Base-by-base conservation (phyloP, 495 filamentous ascomycete genomes). In the Lasiosphaeris hirsuta region DNA sequence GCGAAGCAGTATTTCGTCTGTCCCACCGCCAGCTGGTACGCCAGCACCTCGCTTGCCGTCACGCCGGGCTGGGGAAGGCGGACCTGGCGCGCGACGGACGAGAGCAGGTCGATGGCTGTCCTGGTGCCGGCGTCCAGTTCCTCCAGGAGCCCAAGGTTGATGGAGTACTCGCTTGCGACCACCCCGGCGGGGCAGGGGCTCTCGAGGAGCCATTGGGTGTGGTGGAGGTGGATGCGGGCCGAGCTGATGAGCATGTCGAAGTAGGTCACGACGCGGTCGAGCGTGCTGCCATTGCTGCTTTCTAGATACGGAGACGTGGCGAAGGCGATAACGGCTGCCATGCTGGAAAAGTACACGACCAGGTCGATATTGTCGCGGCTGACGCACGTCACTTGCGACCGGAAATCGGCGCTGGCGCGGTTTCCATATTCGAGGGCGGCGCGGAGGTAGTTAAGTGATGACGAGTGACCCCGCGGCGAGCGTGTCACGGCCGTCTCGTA, bases 1-100 rank as follows among this genome's bases (percentile, higher is more conserved):
- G 53, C 53, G 33, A 47, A 56, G 43, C 53, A 56, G 17, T 56
- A 56, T 17, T 39, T 47, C 10, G 53, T 56, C 42, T 56, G 53
- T 10, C 42, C 53, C 6, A 48, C 34, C 0, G 53, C 53, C 8
- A 56, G 14, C 17, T 36, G 4, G 33, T 47, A 46, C 0, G 14
- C 10, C 14, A 10, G 23, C 1, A 56, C 43, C 8, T 56, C 53
- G 33, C 14, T 17, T 10, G 53, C 43, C 23, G 9, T 13, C 17
- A 8, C 10, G 14, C 41, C 52, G 23, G 18, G 18, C 3, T n/a
- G n/a, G n/a, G n/a, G 0, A 7, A 53, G 36, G 10, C 14, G 23
- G 33, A 47, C 53, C 33, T n/a, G 10, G 10, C 18, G 2, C 8
- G 15, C 34, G 2, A 56, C 53, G 6, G 1, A 11, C 33, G 11